Percentiles rank a stretch among this genome's conserved stretches.
These are phyloP conservation scores for Auriscalpium orientale DNA, from an alignment of 768 basidiomycete species.

Conservation along the genomic window DNA sequence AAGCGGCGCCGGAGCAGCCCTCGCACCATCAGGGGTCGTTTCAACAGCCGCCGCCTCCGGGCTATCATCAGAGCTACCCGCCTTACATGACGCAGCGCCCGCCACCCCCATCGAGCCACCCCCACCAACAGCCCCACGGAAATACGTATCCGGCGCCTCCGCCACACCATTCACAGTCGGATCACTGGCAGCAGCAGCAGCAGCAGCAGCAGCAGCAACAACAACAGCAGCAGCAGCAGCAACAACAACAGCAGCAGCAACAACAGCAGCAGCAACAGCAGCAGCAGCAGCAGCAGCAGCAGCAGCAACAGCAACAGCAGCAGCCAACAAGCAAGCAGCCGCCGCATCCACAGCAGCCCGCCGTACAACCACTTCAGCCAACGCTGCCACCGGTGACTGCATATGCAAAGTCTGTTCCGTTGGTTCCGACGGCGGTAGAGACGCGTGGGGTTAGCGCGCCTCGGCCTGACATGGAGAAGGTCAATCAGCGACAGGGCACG, in stretches of 20 bases:
- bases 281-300: constrained; percentile 11
- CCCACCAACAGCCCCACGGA: constrained; percentile 17
- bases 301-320: constrained; percentile 3
- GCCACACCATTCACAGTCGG: constrained; percentile 7
- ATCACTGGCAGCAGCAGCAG: constrained; percentile 16
- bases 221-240: not conserved
- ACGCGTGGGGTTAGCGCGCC: constrained; percentile 10
- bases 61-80: constrained; percentile 26
- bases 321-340: constrained; percentile 11
- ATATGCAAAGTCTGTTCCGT: constrained; percentile 10
- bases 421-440: constrained; percentile 13
- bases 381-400: not conserved
- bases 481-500: constrained; percentile 13
- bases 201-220: constrained; percentile 9
- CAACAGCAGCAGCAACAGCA: not conserved
- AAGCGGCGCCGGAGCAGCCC: constrained; percentile 36
- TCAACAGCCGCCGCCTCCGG: constrained; percentile 32
- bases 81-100: constrained; percentile 13
- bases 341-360: constrained; percentile 5
- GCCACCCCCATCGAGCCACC: constrained; percentile 17
- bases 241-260: too few species aligned
- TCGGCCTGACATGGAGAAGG: constrained; percentile 13
- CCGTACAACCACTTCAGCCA: not conserved
- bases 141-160: constrained; percentile 14
- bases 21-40: constrained; percentile 32